A percentile compares a stretch with the other conserved stretches of the same genome.
Evolutionary conservation across 2,329 filamentous ascomycete species (phyloP).

Genomic region (Fusarium sp.): DNA sequence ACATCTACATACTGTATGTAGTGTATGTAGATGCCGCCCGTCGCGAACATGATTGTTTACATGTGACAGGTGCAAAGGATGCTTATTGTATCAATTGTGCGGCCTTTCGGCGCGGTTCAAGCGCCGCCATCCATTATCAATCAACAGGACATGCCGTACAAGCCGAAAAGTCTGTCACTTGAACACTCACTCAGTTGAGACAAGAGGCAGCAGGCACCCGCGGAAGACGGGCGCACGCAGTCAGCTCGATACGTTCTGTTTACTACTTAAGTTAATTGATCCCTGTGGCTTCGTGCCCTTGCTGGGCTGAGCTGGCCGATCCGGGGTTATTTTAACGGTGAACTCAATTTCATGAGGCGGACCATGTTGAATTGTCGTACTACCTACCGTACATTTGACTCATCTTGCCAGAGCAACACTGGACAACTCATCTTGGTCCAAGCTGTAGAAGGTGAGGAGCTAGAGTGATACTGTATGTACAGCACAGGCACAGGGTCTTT

Average conservation of each 20-base stretch:
- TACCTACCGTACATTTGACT: constrained; percentile 21
- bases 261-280: neutral
- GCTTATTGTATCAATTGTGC: constrained; percentile 5
- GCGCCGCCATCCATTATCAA: constrained; percentile 4
- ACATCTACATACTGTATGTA: neutral
- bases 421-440: constrained; percentile 33
- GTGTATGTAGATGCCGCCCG: constrained; percentile 9
- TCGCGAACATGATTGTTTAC: constrained; percentile 6
- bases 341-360: constrained; percentile 18
- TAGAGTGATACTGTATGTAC: constrained; percentile 3
- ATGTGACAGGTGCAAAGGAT: constrained; percentile 1
- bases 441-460: constrained; percentile 13
- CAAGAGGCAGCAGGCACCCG: constrained; percentile 17
- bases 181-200: neutral
- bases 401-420: constrained; percentile 32
- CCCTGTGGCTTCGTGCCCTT: constrained; percentile 11
- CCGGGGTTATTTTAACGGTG: constrained; percentile 28
- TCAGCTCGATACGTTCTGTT: constrained; percentile 3
- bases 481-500: neutral
- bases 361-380: neutral
- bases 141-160: constrained; percentile 5
- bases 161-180: constrained; percentile 18
- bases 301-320: constrained; percentile 29
- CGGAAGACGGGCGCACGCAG: constrained; percentile 11
- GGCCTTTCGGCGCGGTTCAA: constrained; percentile 3